Evolutionary conservation across 176 grass and related monocot genomes (phyloP).

Genomic region (Triticum timopheevii): DNA sequence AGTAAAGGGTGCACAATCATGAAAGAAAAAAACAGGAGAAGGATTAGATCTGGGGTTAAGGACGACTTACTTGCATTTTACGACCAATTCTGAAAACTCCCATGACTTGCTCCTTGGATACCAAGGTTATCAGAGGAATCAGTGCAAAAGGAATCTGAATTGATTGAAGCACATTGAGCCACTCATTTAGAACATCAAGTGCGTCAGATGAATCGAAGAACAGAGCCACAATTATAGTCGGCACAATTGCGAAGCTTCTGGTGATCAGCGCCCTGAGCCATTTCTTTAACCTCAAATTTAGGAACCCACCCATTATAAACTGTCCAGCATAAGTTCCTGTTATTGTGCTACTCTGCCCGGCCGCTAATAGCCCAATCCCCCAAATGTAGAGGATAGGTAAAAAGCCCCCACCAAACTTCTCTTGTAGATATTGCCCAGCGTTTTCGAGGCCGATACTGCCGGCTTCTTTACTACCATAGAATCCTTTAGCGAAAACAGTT

Average conservation of each 20-base stretch:
- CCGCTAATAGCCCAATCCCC: conserved; percentile 88
- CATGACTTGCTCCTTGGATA: conserved; percentile 92
- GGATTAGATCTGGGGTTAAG: neutral
- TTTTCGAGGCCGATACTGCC: conserved; percentile 89
- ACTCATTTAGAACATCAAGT: conserved; percentile 92
- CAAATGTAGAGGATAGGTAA: conserved; percentile 97
- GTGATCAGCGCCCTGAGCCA: conserved; percentile 91
- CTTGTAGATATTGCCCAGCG: conserved; percentile 86
- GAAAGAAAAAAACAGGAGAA: neutral
- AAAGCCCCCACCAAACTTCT: conserved; percentile 80
- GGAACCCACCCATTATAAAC: conserved; percentile 99
- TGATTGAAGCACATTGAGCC: conserved; percentile 95
- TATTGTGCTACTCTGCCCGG: conserved; percentile 94
- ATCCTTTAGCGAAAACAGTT: conserved; percentile 90
- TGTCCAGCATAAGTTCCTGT: conserved; percentile 98
- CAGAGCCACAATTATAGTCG: conserved; percentile 85
- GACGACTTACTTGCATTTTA: conserved; percentile 59
- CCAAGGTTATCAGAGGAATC: conserved; percentile 86
- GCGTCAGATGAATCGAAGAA: conserved; percentile 80
- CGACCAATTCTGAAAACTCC: conserved; percentile 84
- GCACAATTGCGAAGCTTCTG: conserved; percentile 87
- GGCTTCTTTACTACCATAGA: conserved; percentile 83
- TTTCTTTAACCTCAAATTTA: conserved; percentile 89
- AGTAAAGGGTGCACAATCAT: neutral
- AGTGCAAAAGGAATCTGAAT: conserved; percentile 98